A percentile compares a stretch with the other conserved stretches of the same genome.
These are phyloP conservation scores for Neltuma alba DNA, from an alignment of 306 rosid genomes.

Conservation along the genomic window DNA sequence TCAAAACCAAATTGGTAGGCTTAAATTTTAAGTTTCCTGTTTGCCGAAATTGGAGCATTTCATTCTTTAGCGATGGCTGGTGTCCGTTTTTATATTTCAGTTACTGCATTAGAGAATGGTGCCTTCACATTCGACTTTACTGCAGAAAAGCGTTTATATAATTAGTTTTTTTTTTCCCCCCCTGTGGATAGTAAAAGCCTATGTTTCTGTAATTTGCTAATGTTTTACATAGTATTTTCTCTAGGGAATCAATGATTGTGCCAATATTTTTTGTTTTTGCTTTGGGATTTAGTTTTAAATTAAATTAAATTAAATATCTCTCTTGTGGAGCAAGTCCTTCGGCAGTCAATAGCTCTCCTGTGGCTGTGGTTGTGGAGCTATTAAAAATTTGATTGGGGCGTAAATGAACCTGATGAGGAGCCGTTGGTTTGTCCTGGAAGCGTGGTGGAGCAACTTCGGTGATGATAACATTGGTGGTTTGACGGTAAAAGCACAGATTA, in stretches of 20 bases:
- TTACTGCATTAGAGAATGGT: constrained; percentile 67
- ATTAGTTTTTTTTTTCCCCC: constrained; percentile 53
- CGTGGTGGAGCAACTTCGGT: neutral
- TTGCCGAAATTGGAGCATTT: too few relatives aligned
- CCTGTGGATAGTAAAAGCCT: neutral
- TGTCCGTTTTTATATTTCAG: constrained; percentile 48
- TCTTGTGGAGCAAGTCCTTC: too few relatives aligned
- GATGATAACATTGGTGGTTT: neutral
- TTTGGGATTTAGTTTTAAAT: too few relatives aligned
- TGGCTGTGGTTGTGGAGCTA: neutral
- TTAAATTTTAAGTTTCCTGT: too few relatives aligned
- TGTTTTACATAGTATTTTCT: too few relatives aligned
- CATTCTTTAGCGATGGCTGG: too few relatives aligned
- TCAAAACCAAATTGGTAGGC: too few relatives aligned
- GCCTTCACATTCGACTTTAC: constrained; percentile 75
- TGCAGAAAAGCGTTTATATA: constrained; percentile 80
- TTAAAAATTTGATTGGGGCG: neutral
- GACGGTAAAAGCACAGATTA: neutral
- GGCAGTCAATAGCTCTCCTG: too few relatives aligned
- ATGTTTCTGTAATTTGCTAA: neutral
- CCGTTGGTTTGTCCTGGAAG: neutral
- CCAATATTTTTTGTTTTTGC: too few relatives aligned
- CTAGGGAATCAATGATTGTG: neutral
- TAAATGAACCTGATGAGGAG: too few relatives aligned
- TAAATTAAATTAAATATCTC: too few relatives aligned